Percentiles rank a stretch among this genome's conserved stretches.
Conservation (phyloP, 2,329 filamentous ascomycete species). For the Hyphodiscus sp. region DNA sequence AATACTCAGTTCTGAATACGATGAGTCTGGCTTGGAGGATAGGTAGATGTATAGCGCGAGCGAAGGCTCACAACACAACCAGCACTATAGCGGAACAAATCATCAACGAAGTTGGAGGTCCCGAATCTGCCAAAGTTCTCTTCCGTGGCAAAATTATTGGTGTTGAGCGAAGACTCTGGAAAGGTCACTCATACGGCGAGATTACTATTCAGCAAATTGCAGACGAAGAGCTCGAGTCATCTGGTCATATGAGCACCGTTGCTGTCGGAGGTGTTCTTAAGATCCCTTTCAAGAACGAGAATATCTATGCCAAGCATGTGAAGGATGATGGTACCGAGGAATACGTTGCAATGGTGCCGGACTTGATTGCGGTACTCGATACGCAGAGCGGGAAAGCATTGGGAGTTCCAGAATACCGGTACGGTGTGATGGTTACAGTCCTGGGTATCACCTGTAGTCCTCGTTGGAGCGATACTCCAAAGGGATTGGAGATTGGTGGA, state of each 20-base stretch:
- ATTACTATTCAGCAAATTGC: constrained; percentile 46
- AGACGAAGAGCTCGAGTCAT: constrained; percentile 33
- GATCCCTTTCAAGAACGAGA: constrained; percentile 70
- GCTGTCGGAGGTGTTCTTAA: constrained; percentile 44
- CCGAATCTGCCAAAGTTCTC: constrained; percentile 46
- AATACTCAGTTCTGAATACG: constrained; percentile 35
- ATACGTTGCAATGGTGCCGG: constrained; percentile 42
- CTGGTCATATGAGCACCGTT: constrained; percentile 19
- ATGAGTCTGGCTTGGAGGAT: constrained; percentile 43
- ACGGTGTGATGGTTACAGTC: constrained; percentile 45
- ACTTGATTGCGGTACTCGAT: constrained; percentile 43
- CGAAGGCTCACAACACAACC: constrained; percentile 42
- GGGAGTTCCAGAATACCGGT: constrained; percentile 48
- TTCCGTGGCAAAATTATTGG: constrained; percentile 59
- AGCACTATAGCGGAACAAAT: constrained; percentile 51
- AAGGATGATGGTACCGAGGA: constrained; percentile 13
- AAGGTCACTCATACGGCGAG: constrained; percentile 54
- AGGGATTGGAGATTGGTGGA: constrained; percentile 44
- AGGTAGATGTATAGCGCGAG: constrained; percentile 48
- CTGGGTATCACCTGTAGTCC: constrained; percentile 48
- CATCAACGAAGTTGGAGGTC: constrained; percentile 50
- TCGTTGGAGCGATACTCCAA: constrained; percentile 43
- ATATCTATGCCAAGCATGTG: constrained; percentile 47
- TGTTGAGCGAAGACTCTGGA: constrained; percentile 49
- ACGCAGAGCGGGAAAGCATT: constrained; percentile 41